These are phyloP conservation scores for Triadica sebifera DNA, from an alignment of 345 rosid species.

Conservation along the genomic window DNA sequence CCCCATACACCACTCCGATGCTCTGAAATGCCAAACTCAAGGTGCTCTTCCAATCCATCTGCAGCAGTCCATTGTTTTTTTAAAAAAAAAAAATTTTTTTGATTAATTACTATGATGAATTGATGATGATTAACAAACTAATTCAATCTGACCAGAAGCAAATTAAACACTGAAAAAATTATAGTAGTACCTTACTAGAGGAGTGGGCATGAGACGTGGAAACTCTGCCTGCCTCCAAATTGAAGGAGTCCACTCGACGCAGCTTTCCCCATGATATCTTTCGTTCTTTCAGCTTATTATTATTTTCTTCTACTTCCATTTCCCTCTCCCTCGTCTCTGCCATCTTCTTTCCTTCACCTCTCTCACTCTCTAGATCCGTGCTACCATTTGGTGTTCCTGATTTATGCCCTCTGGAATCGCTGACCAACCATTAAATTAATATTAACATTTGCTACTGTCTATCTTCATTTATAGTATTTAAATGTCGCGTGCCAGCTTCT, in stretches of 20 bases:
- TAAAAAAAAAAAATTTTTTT: no score
- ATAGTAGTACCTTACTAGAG: neutral
- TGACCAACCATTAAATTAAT: no score
- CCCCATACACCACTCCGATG: conserved; percentile 72
- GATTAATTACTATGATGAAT: no score
- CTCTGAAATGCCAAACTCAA: conserved; percentile 68
- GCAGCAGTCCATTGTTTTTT: neutral
- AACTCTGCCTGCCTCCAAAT: conserved; percentile 63
- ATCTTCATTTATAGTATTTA: no score
- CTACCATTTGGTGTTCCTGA: neutral
- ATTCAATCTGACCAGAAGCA: no score
- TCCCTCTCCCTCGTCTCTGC: conserved; percentile 12
- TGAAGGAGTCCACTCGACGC: conserved; percentile 63
- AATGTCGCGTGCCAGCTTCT: no score
- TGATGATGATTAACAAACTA: no score
- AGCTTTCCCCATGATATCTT: conserved; percentile 75
- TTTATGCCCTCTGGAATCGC: neutral
- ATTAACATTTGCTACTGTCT: no score
- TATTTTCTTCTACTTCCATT: neutral
- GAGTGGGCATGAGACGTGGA: conserved; percentile 21
- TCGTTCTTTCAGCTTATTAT: conserved; percentile 31
- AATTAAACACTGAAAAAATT: no score
- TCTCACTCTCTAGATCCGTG: neutral
- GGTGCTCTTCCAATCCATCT: conserved; percentile 52
- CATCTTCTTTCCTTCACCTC: neutral